These are phyloP conservation scores for Candida silvatica DNA, from an alignment of 805 yeast species.

Conservation along the genomic window DNA sequence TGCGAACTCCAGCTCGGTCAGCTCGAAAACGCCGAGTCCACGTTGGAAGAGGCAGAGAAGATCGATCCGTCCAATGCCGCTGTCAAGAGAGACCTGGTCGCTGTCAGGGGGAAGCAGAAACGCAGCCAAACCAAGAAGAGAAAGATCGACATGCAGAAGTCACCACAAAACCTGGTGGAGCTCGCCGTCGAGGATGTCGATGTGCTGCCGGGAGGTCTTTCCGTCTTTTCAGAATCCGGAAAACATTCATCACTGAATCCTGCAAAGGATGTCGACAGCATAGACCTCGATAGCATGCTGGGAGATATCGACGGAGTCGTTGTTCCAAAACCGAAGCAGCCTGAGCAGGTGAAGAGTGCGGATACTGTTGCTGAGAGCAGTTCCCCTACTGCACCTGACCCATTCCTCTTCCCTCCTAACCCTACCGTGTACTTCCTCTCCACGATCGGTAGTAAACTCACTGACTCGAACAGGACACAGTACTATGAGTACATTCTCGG, in stretches of 20 bases:
- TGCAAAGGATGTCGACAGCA: no score
- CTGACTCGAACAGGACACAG: neutral
- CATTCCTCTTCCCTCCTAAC: conserved; percentile 26
- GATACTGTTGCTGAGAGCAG: neutral
- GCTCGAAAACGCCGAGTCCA: conserved; percentile 19
- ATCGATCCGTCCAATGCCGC: conserved; percentile 33
- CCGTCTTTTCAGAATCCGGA: no score
- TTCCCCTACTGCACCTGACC: neutral
- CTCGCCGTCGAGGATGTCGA: conserved; percentile 12
- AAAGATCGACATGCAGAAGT: neutral
- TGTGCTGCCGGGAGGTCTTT: conserved; percentile 12
- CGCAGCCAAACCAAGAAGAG: neutral
- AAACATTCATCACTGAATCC: no score
- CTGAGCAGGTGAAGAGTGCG: neutral
- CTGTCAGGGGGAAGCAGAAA: conserved; percentile 6
- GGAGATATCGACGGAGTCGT: neutral
- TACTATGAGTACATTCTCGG: conserved; percentile 31
- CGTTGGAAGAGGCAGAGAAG: conserved; percentile 28
- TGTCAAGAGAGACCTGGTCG: conserved; percentile 29
- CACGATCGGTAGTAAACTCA: conserved; percentile 25
- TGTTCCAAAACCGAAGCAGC: conserved; percentile 1
- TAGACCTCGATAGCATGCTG: neutral
- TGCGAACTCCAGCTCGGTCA: conserved; percentile 27
- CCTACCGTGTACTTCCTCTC: conserved; percentile 40
- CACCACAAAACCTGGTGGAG: neutral